phyloP scores from a whole-genome alignment of 1,284 basidiomycete genomes.

The Phlebopus sp. region DNA sequence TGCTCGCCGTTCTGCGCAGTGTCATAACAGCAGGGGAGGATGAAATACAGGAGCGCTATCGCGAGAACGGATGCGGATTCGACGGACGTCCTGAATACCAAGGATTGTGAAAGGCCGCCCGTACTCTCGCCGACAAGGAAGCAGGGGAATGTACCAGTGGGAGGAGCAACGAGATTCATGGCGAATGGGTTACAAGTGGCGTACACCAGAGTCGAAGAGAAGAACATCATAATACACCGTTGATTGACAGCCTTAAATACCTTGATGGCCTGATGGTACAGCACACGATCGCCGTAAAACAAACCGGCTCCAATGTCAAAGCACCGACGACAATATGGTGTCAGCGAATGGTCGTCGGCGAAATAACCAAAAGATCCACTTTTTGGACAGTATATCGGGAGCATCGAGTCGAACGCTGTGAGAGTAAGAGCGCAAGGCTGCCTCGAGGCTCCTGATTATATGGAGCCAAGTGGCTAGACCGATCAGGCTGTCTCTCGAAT shows the following conservation, averaged over 20 bases:
- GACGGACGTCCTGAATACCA: slow-evolving; percentile 1
- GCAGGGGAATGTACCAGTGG: neutral
- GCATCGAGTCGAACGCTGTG: neutral
- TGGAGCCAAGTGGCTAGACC: neutral
- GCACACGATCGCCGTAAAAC: neutral
- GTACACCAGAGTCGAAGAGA: neutral
- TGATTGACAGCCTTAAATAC: slow-evolving; percentile 1
- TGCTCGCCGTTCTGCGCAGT: neutral
- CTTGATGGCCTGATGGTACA: neutral
- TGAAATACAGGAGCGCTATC: neutral
- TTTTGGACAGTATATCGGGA: neutral
- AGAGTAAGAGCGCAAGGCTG: neutral
- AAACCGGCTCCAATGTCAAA: neutral
- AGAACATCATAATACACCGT: neutral
- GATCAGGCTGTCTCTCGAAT: neutral
- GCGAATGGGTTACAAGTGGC: too few relatives aligned
- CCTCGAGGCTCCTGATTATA: neutral
- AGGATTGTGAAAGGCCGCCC: neutral
- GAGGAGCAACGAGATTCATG: neutral
- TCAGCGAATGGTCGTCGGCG: neutral
- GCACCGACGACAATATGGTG: neutral
- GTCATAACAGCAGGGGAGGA: neutral
- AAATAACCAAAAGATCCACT: neutral
- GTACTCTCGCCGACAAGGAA: neutral
- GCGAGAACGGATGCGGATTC: neutral